phyloP scores from a whole-genome alignment of 2,329 filamentous ascomycete genomes.

The Ceratocystis smalleyi region DNA sequence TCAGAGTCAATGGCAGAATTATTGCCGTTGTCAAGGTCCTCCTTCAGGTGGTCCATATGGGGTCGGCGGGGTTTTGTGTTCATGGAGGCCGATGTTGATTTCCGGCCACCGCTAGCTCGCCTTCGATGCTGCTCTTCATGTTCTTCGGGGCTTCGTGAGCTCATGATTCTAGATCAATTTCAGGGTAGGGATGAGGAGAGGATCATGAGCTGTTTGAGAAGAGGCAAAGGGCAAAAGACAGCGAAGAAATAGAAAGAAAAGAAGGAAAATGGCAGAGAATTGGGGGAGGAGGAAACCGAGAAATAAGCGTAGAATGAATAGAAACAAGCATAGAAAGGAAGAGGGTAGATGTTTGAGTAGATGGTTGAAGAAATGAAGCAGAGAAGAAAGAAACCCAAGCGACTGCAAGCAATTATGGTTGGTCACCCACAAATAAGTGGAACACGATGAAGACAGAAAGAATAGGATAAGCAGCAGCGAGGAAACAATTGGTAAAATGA shows the following conservation, averaged over 20 bases:
- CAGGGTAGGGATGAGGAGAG: neutral
- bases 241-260: neutral
- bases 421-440: conserved; percentile 5
- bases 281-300: neutral
- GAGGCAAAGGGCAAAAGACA: neutral
- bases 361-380: neutral
- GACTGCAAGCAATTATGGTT: neutral
- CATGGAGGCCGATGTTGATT: conserved; percentile 1
- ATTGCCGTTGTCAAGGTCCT: conserved; percentile 3
- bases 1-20: conserved; percentile 6
- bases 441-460: conserved; percentile 4
- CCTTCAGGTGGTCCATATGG: neutral
- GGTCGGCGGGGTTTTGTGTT: neutral
- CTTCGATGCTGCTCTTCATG: conserved; percentile 4
- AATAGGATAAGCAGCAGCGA: neutral
- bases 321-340: neutral
- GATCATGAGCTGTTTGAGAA: neutral
- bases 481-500: neutral
- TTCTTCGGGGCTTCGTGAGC: conserved; percentile 8
- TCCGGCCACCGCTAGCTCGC: conserved; percentile 1
- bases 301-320: neutral
- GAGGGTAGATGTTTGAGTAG: neutral
- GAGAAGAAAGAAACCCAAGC: neutral
- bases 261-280: neutral
- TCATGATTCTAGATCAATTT: conserved; percentile 3